Evolutionary conservation across 2,329 filamentous ascomycete genomes (phyloP), one percentile per base, ranked within the genome.

Genomic region (Didymellaceae sp.): DNA sequence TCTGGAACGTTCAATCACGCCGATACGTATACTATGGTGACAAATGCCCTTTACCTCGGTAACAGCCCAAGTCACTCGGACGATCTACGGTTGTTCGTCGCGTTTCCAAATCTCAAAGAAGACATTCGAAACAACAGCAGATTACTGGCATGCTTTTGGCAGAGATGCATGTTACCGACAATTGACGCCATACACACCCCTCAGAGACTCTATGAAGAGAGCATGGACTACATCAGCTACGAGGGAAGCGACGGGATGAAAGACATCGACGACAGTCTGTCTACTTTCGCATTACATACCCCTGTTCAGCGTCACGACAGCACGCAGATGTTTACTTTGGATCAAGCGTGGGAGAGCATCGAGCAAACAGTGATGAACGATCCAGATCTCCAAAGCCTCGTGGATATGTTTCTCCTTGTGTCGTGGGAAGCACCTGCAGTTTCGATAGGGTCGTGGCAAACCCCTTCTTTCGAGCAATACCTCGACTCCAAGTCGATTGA

Each of bases 81-180:
- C n/a, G 47, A 51, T 22, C 24, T 51, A 13, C 34, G 47, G 25
- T 24, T 51, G 2, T 51, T 51, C 24, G 41, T 50, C 1, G 28
- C 38, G 6, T 45, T 51, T 16, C 47, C 47, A 5, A 38, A 35
- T 5, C 30, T 51, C 7, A 35, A 17, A 6, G 34, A 41, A 31
- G 47, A 50, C 5, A 50, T 44, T 4, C 40, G 47, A 4, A 45
- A 41, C 8, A 51, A 51, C 22, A 51, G 47, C 25, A 35, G 41
- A 37, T 35, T 45, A 1, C 13, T 51, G 10, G 47, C 47, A 6
- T 41, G 14, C 5, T 51, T 51, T 13, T 51, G 47, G 47, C 47
- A 51, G 30, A 35, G 30, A 21, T 51, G 47, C 10, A 51, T 51
- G 40, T 30, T 51, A 13, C 47, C 47, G 14, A 35, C 41, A 7